phyloP scores from a whole-genome alignment of 345 rosid species.

The Lepidium sativum region DNA sequence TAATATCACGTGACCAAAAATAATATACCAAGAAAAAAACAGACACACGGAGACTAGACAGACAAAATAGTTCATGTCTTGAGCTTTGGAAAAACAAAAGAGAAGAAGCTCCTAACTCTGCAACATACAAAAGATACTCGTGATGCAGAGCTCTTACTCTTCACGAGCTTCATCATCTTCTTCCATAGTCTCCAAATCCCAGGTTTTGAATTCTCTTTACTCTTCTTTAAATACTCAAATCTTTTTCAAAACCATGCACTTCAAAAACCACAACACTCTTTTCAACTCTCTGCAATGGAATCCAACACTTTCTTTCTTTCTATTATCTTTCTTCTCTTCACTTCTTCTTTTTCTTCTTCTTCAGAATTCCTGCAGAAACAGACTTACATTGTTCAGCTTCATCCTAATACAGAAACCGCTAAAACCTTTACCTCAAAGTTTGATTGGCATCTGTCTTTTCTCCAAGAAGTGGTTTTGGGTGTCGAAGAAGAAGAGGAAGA shows the following conservation, averaged over 20 bases:
- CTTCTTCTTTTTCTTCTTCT: slow-evolving; percentile 20
- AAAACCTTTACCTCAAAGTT: slow-evolving; percentile 39
- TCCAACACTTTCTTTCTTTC: slow-evolving; percentile 19
- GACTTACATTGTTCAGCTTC: slow-evolving; percentile 84
- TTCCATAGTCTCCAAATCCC: slow-evolving; percentile 22
- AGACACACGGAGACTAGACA: slow-evolving; percentile 1
- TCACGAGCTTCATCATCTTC: slow-evolving; percentile 87
- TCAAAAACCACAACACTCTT: slow-evolving; percentile 8
- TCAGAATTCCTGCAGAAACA: slow-evolving; percentile 27
- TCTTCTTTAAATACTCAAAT: slow-evolving; percentile 52
- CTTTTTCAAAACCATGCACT: slow-evolving; percentile 36
- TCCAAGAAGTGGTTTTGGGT: slow-evolving; percentile 34
- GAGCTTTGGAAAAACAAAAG: slow-evolving; percentile 19
- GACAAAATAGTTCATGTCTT: slow-evolving; percentile 6
- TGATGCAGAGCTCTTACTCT: slow-evolving; percentile 83
- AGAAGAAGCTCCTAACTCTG: slow-evolving; percentile 27
- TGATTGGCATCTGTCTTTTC: slow-evolving; percentile 67
- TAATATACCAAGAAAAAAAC: neutral
- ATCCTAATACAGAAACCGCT: slow-evolving; percentile 41
- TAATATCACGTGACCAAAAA: slow-evolving; percentile 50
- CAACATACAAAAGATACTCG: slow-evolving; percentile 66
- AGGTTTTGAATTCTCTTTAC: slow-evolving; percentile 33
- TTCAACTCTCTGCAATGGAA: slow-evolving; percentile 31
- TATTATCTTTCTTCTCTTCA: slow-evolving; percentile 24
- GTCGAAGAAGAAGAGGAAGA: slow-evolving; percentile 26